phyloP scores from a whole-genome alignment of 805 yeast species.

The Ogataea paradorogensis region DNA sequence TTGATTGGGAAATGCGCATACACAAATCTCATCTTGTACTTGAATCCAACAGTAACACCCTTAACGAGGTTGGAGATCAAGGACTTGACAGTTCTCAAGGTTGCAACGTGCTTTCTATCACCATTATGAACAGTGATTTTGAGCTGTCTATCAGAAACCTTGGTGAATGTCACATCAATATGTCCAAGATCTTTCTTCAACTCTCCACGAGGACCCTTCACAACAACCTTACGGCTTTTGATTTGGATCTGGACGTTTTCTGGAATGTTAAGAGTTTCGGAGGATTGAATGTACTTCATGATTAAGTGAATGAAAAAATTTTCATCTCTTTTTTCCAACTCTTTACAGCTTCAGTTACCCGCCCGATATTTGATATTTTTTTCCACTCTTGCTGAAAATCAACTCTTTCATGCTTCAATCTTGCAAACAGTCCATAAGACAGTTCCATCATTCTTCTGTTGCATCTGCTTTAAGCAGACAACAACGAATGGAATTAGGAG shows the following conservation, averaged over 20 bases:
- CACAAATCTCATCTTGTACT: slow-evolving; percentile 99
- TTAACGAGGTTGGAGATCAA: slow-evolving; percentile 89
- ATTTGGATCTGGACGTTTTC: slow-evolving; percentile 89
- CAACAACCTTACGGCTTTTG: slow-evolving; percentile 87
- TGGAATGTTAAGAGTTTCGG: slow-evolving; percentile 65
- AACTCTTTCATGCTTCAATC: slow-evolving; percentile 3
- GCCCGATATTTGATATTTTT: too few relatives aligned
- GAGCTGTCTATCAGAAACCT: slow-evolving; percentile 68
- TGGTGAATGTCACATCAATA: slow-evolving; percentile 89
- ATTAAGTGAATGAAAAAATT: slow-evolving; percentile 12
- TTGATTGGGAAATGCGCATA: slow-evolving; percentile 99
- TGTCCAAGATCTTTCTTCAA: slow-evolving; percentile 88
- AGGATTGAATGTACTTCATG: slow-evolving; percentile 65
- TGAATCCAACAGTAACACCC: slow-evolving; percentile 99
- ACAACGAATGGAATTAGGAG: slow-evolving; percentile 12
- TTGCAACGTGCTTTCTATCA: slow-evolving; percentile 99
- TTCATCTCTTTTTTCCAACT: not conserved
- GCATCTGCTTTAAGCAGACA: slow-evolving; percentile 14
- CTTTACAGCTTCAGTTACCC: too few relatives aligned
- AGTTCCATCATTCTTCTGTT: slow-evolving; percentile 13
- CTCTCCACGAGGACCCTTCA: slow-evolving; percentile 97
- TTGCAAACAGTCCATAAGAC: slow-evolving; percentile 5
- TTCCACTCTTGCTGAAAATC: not conserved
- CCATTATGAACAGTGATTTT: slow-evolving; percentile 96
- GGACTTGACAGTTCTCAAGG: slow-evolving; percentile 97